Conservation (phyloP, 495 filamentous ascomycete species). For the Lophium mytilinum region DNA sequence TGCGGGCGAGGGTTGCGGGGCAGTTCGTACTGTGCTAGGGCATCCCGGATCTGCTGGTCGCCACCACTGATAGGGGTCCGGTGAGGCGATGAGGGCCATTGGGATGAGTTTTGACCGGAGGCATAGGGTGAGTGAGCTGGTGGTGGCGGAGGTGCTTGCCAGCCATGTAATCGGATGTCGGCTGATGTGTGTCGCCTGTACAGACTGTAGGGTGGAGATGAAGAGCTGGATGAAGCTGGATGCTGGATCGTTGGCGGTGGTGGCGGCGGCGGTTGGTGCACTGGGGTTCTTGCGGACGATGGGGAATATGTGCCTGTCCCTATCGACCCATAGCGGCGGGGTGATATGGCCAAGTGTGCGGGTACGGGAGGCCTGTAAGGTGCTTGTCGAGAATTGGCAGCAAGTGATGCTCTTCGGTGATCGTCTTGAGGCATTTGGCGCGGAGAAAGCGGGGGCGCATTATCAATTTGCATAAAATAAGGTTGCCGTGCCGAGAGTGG, state of each 20-base stretch:
- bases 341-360: constrained; percentile 66
- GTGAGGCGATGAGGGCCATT: constrained; percentile 83
- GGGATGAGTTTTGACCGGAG: constrained; percentile 61
- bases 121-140: constrained; percentile 56
- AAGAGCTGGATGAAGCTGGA: constrained; percentile 53
- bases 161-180: constrained; percentile 85
- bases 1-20: constrained; percentile 47
- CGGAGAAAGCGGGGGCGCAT: constrained; percentile 78
- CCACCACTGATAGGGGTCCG: constrained; percentile 50
- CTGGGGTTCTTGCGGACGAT: constrained; percentile 50
- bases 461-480: constrained; percentile 62
- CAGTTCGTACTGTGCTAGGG: constrained; percentile 75
- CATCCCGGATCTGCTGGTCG: constrained; percentile 75
- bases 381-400: constrained; percentile 38
- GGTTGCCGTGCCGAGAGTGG: constrained; percentile 62
- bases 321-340: constrained; percentile 79
- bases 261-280: constrained; percentile 58
- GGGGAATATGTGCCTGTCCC: constrained; percentile 50
- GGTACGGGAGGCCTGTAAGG: constrained; percentile 70
- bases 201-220: constrained; percentile 68
- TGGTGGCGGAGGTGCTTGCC: constrained; percentile 49
- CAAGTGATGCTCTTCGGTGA: constrained; percentile 54
- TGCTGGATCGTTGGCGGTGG: constrained; percentile 55
- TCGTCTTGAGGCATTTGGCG: constrained; percentile 75
- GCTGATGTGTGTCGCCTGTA: constrained; percentile 88